Base-by-base conservation (phyloP, 768 basidiomycete species). In the Coprinellus micaceus region DNA sequence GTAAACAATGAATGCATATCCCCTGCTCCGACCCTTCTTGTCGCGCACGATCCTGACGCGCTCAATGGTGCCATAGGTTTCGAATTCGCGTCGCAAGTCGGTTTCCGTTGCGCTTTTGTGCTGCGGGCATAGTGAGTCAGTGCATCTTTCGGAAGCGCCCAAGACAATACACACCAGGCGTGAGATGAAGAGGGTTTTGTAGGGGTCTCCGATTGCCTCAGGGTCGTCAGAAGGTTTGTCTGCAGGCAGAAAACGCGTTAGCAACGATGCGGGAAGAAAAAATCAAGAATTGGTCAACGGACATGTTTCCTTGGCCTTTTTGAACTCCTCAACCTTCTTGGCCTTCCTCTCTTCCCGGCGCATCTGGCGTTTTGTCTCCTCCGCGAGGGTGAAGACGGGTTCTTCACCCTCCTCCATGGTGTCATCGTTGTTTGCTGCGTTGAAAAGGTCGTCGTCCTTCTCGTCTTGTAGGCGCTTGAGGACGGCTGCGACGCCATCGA, bases 1-100 rank as follows among this genome's bases (percentile, higher is more conserved):
- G 62, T 93, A 99, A 17, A 99, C 94, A 60, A 99, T 81, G 73
- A 99, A 99, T 21, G 96, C 96, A 69, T 98, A 98, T 13, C 94
- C 94, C 60, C 89, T 78, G 66, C 89, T 84, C 56, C 92, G 89
- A 49, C 81, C 83, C 66, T 94, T 94, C 70, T 89, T 85, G 78
- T 97, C 92, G 30, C 88, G 84, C 11, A 98, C 95, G 53, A 99
- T 91, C 59, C 94, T 82, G 61, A 98, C 88, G 57, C 91, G 84
- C 75, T 98, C 97, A 62, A 99, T 93, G 9, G 89, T 88, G 21
- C 97, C 97, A 69, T 91, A 98, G 25, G 86, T 84, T 67, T 98
- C 95, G 61, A 99, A 99, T 69, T 98, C 97, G 58, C 94, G 86
- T 48, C 93, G 84, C 26, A 99, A 78, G 70, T 99, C 97, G 56